Conservation (phyloP, 140 eudicot genomes). For the Senecio squalidus region DNA sequence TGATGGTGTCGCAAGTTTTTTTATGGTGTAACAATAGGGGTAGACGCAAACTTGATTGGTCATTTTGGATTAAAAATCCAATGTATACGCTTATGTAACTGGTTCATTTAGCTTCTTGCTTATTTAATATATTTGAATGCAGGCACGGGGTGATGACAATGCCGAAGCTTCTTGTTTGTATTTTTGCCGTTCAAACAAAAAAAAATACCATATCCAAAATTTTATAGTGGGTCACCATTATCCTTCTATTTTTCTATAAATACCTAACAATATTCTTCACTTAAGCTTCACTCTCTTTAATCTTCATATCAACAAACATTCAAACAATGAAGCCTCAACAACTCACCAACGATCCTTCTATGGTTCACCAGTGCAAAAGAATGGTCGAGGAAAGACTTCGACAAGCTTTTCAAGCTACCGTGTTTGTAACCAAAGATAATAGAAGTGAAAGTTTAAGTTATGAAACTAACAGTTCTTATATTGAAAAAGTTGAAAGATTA, state of each 20-base stretch:
- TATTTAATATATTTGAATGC: no score
- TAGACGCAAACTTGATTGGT: no score
- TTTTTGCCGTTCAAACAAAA: no score
- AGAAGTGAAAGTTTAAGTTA: not conserved
- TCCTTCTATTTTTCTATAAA: constrained; percentile 26
- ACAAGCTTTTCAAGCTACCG: constrained; percentile 19
- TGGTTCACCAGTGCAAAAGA: constrained; percentile 32
- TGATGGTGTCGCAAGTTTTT: no score
- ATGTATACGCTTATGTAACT: no score
- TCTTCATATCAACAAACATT: constrained; percentile 1
- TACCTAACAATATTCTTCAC: constrained; percentile 1
- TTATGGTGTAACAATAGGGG: no score
- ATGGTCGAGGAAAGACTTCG: constrained; percentile 33
- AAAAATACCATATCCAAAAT: no score
- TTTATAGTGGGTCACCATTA: constrained; percentile 11
- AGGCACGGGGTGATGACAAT: no score
- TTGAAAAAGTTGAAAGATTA: constrained; percentile 27
- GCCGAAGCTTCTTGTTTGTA: no score
- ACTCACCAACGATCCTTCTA: constrained; percentile 25
- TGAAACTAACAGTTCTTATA: not conserved
- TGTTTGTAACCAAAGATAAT: not conserved
- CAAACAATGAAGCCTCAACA: constrained; percentile 57
- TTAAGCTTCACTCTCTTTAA: constrained; percentile 25
- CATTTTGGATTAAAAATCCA: no score
- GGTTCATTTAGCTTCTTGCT: no score